These are phyloP conservation scores for Mortierella sp. DNA, from an alignment of 371 early-diverging fungal species.

Conservation along the genomic window DNA sequence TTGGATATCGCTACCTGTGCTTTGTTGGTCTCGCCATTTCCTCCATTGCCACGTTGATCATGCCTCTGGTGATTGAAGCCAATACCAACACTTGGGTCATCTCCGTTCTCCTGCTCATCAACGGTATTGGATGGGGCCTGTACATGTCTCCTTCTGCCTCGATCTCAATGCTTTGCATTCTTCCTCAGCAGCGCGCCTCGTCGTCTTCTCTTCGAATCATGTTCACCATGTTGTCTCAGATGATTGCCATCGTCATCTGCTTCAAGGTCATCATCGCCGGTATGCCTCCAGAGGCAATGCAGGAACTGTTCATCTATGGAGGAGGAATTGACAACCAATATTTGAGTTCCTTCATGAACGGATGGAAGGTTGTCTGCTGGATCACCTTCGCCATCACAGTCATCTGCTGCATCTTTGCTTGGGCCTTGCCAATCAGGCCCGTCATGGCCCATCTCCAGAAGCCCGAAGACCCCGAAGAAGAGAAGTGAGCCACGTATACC, in stretches of 20 bases:
- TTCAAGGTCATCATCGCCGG: conserved; percentile 47
- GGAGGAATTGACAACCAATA: conserved; percentile 32
- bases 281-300: conserved; percentile 40
- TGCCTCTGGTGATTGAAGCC: conserved; percentile 39
- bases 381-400: conserved; percentile 41
- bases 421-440: conserved; percentile 27
- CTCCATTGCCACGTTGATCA: conserved; percentile 34
- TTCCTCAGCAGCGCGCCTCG: conserved; percentile 45
- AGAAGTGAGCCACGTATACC: not conserved
- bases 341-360: conserved; percentile 33
- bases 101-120: conserved; percentile 29
- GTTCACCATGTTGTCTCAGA: conserved; percentile 50
- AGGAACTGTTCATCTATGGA: conserved; percentile 39
- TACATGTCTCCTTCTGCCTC: conserved; percentile 42
- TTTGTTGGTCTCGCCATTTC: conserved; percentile 24
- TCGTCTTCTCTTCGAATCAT: conserved; percentile 49
- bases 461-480: conserved; percentile 9
- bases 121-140: conserved; percentile 49
- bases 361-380: conserved; percentile 39
- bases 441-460: conserved; percentile 21
- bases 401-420: conserved; percentile 30
- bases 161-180: conserved; percentile 50
- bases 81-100: conserved; percentile 40
- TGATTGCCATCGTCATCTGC: conserved; percentile 52
- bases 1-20: conserved; percentile 36